Conservation (phyloP, 768 basidiomycete genomes). For the Suillus placidus region DNA sequence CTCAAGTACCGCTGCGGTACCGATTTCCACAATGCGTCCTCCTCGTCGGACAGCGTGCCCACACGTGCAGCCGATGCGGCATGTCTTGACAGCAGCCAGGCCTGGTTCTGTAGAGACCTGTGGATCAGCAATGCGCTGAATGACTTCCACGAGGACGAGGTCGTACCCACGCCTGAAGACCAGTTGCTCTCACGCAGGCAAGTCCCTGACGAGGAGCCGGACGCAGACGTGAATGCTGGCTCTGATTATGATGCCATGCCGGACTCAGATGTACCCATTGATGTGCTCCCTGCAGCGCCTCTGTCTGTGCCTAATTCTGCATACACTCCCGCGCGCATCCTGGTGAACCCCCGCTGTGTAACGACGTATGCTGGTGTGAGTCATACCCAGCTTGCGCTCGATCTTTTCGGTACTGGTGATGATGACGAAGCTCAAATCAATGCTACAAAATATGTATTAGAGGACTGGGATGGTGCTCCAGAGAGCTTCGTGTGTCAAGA, state of each 20-base stretch:
- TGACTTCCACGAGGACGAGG: slow-evolving; percentile 61
- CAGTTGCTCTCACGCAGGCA: slow-evolving; percentile 35
- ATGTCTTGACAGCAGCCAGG: slow-evolving; percentile 95
- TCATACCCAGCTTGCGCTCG: slow-evolving; percentile 93
- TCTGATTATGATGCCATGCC: slow-evolving; percentile 90
- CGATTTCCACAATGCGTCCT: slow-evolving; percentile 80
- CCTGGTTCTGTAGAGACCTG: slow-evolving; percentile 97
- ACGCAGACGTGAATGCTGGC: slow-evolving; percentile 80
- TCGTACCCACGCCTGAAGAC: slow-evolving; percentile 23
- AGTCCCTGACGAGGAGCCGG: slow-evolving; percentile 37
- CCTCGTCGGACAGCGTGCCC: slow-evolving; percentile 51
- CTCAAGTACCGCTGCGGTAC: slow-evolving; percentile 81
- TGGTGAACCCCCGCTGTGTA: slow-evolving; percentile 95
- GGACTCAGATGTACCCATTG: slow-evolving; percentile 46
- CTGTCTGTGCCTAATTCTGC: slow-evolving; percentile 84
- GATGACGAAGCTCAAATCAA: slow-evolving; percentile 57
- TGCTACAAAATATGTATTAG: slow-evolving; percentile 73
- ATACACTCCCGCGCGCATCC: slow-evolving; percentile 85
- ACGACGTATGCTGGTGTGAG: slow-evolving; percentile 98
- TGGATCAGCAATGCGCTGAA: slow-evolving; percentile 90
- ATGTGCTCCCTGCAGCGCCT: slow-evolving; percentile 34
- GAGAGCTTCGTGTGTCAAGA: slow-evolving; percentile 99
- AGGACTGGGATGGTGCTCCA: slow-evolving; percentile 96
- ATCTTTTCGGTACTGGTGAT: slow-evolving; percentile 83
- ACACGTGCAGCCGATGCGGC: slow-evolving; percentile 75